phyloP scores from a whole-genome alignment of 805 yeast species.

The Hanseniaspora jakobsenii region DNA sequence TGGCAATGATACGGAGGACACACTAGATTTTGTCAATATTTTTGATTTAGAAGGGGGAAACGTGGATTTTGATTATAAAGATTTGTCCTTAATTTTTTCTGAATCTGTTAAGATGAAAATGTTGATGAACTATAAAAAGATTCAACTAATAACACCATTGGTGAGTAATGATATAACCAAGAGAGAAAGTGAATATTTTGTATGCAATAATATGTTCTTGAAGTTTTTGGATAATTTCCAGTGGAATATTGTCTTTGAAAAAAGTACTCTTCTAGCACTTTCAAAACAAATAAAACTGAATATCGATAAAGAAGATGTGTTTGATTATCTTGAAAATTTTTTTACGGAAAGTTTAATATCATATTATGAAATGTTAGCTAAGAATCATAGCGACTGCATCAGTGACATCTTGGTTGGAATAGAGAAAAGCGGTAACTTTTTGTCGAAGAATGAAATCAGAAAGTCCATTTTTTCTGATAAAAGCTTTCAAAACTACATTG shows the following conservation, averaged over 20 bases:
- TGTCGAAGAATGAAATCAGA: not conserved
- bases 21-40: conserved; percentile 7
- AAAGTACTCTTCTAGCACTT: not conserved
- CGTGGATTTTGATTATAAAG: not conserved
- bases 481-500: conserved; percentile 1
- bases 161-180: not conserved
- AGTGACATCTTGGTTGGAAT: no score
- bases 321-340: conserved; percentile 3
- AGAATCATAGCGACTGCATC: not conserved
- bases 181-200: not conserved
- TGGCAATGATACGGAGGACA: not conserved
- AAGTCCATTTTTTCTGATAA: not conserved
- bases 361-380: not conserved
- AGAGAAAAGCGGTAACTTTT: not conserved
- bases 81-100: not conserved
- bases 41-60: conserved; percentile 5
- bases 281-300: not conserved
- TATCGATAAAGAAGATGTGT: not conserved
- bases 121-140: not conserved
- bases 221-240: not conserved
- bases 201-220: not conserved
- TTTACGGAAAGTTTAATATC: not conserved
- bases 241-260: conserved; percentile 3
- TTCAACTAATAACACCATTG: not conserved
- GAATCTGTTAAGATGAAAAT: not conserved